A percentile compares a stretch with the other conserved stretches of the same genome.
Conservation (phyloP, 768 basidiomycete genomes). For the Mycena belliarum region DNA sequence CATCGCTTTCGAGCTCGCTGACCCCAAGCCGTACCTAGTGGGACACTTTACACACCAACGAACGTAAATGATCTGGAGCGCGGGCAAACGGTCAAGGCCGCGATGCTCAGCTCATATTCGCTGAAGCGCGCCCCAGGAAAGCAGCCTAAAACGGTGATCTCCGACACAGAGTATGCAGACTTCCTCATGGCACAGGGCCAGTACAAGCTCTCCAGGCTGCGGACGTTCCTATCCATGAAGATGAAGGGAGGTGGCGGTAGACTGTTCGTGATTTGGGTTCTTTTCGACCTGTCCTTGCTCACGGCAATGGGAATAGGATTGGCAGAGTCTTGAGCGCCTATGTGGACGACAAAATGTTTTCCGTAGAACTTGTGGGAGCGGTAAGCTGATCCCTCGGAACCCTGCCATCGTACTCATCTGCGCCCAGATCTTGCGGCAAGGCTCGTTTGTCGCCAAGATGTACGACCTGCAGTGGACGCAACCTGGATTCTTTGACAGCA, state of each 20-base stretch:
- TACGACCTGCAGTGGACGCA: constrained; percentile 51
- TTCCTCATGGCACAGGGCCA: constrained; percentile 16
- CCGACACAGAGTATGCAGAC: constrained; percentile 7
- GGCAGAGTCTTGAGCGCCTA: constrained; percentile 52
- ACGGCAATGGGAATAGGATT: constrained; percentile 26
- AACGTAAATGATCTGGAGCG: constrained; percentile 28
- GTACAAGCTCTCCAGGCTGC: constrained; percentile 26
- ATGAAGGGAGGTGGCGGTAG: constrained; percentile 23
- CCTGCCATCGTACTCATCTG: constrained; percentile 7
- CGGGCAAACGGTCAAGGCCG: constrained; percentile 28
- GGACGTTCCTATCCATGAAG: not conserved
- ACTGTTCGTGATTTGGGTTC: constrained; percentile 22
- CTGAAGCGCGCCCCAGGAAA: constrained; percentile 1
- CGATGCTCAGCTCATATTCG: constrained; percentile 4
- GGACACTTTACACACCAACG: constrained; percentile 33
- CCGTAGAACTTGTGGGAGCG: constrained; percentile 58
- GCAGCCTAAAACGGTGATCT: not conserved
- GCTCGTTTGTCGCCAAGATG: constrained; percentile 56
- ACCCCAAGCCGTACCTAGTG: constrained; percentile 28
- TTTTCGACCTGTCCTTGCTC: not conserved
- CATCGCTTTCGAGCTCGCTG: not conserved
- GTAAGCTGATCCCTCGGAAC: constrained; percentile 27
- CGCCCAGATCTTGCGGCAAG: constrained; percentile 54
- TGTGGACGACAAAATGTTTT: constrained; percentile 50
- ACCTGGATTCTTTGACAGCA: constrained; percentile 39